phyloP scores from a whole-genome alignment of 768 basidiomycete genomes.

The Rhodotorula diobovata region DNA sequence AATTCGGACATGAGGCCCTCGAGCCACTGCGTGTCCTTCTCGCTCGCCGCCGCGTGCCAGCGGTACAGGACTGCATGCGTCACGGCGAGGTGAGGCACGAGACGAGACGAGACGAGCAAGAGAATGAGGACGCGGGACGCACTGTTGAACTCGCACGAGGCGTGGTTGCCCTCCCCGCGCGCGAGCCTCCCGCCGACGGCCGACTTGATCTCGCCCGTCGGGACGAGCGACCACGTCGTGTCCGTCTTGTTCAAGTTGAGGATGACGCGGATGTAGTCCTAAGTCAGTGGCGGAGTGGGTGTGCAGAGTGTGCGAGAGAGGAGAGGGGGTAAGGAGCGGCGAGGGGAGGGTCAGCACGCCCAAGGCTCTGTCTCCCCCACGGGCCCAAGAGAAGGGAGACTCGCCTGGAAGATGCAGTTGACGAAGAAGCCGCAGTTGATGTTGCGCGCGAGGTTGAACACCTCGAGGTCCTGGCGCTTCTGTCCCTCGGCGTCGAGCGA shows the following conservation, averaged over 20 bases:
- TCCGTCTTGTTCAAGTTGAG: conserved; percentile 29
- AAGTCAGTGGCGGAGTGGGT: background rate
- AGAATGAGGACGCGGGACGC: background rate
- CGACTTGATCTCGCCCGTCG: conserved; percentile 27
- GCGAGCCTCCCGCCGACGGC: conserved; percentile 1
- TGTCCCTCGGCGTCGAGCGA: conserved; percentile 9
- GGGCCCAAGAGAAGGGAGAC: background rate
- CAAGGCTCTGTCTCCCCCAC: too few relatives aligned
- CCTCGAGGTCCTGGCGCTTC: conserved; percentile 31
- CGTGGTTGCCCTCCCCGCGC: conserved; percentile 31
- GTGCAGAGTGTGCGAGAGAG: background rate
- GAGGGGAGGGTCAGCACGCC: background rate
- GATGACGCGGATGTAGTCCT: conserved; percentile 35
- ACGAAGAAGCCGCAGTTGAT: conserved; percentile 28
- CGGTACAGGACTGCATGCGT: conserved; percentile 17
- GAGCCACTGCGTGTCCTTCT: conserved; percentile 47
- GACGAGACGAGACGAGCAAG: background rate
- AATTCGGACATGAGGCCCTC: conserved; percentile 51
- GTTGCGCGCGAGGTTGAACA: conserved; percentile 36
- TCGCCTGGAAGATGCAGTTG: conserved; percentile 26
- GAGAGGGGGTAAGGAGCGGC: too few relatives aligned
- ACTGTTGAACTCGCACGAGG: conserved; percentile 32
- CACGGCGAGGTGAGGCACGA: background rate
- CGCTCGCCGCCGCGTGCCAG: conserved; percentile 47
- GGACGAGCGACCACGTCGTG: conserved; percentile 31